phyloP scores from a whole-genome alignment of 1,284 basidiomycete genomes.

The Naganishia liquefaciens region DNA sequence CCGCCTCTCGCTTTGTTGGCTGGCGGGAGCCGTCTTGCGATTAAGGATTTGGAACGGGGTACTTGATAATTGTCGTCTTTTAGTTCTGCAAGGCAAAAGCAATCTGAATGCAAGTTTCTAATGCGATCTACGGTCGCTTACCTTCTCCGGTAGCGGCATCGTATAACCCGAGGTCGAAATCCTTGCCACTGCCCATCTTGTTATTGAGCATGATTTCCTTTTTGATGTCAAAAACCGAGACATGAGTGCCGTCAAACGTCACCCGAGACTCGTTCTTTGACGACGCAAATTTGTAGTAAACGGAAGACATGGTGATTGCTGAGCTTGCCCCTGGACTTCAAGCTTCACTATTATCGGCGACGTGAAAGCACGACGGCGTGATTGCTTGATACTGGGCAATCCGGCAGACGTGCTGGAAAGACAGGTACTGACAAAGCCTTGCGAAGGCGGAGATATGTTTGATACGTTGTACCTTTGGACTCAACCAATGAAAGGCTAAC shows the following conservation, averaged over 20 bases:
- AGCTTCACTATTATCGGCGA: not conserved
- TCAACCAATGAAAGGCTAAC: not conserved
- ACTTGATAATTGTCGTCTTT: constrained; percentile 89
- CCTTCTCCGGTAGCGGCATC: constrained; percentile 86
- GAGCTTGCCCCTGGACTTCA: not conserved
- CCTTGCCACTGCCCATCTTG: constrained; percentile 88
- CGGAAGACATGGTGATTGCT: constrained; percentile 72
- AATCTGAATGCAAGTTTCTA: not conserved
- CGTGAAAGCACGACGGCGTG: not conserved
- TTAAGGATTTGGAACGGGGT: constrained; percentile 88
- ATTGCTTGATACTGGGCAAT: not conserved
- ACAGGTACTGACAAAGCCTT: too few relatives aligned
- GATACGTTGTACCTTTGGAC: not conserved
- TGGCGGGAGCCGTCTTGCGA: constrained; percentile 86
- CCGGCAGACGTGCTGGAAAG: too few relatives aligned
- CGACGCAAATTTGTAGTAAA: constrained; percentile 98
- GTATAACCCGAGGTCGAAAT: constrained; percentile 90
- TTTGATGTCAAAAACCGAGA: constrained; percentile 98
- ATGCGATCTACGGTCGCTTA: constrained; percentile 49
- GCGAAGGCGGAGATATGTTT: too few relatives aligned
- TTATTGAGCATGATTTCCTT: constrained; percentile 96
- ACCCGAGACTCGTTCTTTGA: constrained; percentile 91
- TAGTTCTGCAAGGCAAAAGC: constrained; percentile 64
- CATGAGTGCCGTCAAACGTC: constrained; percentile 96
- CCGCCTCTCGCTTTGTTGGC: constrained; percentile 65